Conservation (phyloP, 805 yeast species). For the Candida sonorensis region DNA sequence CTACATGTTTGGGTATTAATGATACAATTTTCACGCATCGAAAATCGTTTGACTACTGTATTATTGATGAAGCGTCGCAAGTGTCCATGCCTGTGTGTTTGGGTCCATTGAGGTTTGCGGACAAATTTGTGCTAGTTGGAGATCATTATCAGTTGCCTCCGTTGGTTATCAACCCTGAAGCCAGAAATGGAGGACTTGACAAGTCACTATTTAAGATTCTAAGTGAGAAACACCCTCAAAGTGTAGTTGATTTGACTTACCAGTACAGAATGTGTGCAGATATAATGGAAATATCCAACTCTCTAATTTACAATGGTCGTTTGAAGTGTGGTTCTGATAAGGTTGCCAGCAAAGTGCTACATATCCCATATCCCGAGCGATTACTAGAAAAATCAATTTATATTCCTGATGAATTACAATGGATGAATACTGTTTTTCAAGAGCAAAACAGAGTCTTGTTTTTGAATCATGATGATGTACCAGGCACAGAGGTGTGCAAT, state of each 20-base stretch:
- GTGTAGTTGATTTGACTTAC: slow-evolving; percentile 68
- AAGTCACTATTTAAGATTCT: slow-evolving; percentile 70
- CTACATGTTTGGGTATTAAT: slow-evolving; percentile 75
- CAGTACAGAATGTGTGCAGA: slow-evolving; percentile 94
- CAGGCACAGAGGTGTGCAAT: slow-evolving; percentile 45
- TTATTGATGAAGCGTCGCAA: slow-evolving; percentile 95
- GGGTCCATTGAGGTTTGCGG: slow-evolving; percentile 77
- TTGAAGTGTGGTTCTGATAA: slow-evolving; percentile 65
- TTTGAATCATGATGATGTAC: slow-evolving; percentile 67
- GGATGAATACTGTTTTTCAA: slow-evolving; percentile 55
- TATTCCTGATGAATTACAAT: slow-evolving; percentile 21
- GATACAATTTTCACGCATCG: slow-evolving; percentile 52
- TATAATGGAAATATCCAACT: slow-evolving; percentile 77
- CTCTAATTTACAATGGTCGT: slow-evolving; percentile 66
- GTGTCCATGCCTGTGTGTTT: slow-evolving; percentile 85
- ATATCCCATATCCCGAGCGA: slow-evolving; percentile 36
- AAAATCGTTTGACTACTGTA: slow-evolving; percentile 78
- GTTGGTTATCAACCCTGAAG: slow-evolving; percentile 61
- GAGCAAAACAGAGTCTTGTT: slow-evolving; percentile 62
- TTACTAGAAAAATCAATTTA: slow-evolving; percentile 9
- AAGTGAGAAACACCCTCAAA: slow-evolving; percentile 64
- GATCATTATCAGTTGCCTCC: slow-evolving; percentile 95
- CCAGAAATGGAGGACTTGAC: slow-evolving; percentile 59
- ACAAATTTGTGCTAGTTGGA: slow-evolving; percentile 87
- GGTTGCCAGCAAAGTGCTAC: slow-evolving; percentile 55